These are phyloP conservation scores for Aureobasidium melanogenum DNA, from an alignment of 2,329 filamentous ascomycete genomes.

Conservation along the genomic window DNA sequence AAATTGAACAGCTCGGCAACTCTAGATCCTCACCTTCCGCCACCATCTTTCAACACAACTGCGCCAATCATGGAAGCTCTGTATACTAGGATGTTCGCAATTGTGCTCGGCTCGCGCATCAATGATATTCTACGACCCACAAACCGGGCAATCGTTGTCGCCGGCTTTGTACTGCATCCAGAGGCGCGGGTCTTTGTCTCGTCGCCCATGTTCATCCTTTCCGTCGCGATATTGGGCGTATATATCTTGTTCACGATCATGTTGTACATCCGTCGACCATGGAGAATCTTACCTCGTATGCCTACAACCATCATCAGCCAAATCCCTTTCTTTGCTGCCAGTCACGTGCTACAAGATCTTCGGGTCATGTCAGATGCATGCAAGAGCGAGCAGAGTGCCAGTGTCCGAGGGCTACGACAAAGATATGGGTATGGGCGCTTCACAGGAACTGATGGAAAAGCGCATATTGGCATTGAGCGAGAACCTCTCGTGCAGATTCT, in stretches of 20 bases:
- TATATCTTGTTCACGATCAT: slow-evolving; percentile 36
- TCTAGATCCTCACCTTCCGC: slow-evolving; percentile 27
- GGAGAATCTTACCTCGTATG: slow-evolving; percentile 40
- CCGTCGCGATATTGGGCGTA: slow-evolving; percentile 32
- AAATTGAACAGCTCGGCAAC: slow-evolving; percentile 23
- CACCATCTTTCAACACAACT: slow-evolving; percentile 26
- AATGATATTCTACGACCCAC: slow-evolving; percentile 28
- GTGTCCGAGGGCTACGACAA: slow-evolving; percentile 17
- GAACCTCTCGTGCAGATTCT: slow-evolving; percentile 28
- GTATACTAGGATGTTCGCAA: slow-evolving; percentile 35
- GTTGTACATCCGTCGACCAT: slow-evolving; percentile 36
- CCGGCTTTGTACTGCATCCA: slow-evolving; percentile 14
- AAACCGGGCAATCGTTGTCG: not conserved
- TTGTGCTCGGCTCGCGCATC: slow-evolving; percentile 36
- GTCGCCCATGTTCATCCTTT: no score
- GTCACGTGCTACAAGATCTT: slow-evolving; percentile 32
- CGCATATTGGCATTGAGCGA: slow-evolving; percentile 45
- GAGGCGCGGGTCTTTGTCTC: no score
- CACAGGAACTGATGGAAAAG: slow-evolving; percentile 38
- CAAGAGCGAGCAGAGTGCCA: slow-evolving; percentile 15
- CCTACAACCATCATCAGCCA: slow-evolving; percentile 43
- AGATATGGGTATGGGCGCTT: slow-evolving; percentile 44
- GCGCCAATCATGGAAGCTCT: slow-evolving; percentile 19
- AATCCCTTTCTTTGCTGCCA: slow-evolving; percentile 41
- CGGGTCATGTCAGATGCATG: slow-evolving; percentile 18